A percentile compares a stretch with the other conserved stretches of the same genome.
phyloP scores from a whole-genome alignment of 2,329 filamentous ascomycete species.

The Fulvia fulva region DNA sequence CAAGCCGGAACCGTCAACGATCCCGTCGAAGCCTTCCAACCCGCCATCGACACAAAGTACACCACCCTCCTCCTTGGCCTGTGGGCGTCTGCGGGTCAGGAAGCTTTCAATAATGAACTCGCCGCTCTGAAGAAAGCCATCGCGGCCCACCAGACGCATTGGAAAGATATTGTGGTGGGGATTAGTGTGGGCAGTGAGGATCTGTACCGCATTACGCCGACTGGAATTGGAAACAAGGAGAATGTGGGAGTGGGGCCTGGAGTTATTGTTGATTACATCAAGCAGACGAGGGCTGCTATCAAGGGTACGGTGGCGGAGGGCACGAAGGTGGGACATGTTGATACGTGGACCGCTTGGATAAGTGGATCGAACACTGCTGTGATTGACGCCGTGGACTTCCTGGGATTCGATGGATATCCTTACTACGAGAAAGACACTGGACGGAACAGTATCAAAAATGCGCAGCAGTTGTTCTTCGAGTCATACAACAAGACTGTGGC shows the following conservation, averaged over 20 bases:
- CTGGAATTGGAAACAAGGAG: constrained; percentile 56
- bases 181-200: constrained; percentile 87
- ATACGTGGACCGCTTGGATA: constrained; percentile 74
- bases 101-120: constrained; percentile 67
- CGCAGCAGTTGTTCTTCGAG: constrained; percentile 63
- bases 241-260: constrained; percentile 61
- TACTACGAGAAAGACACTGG: constrained; percentile 71
- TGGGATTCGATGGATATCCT: constrained; percentile 63
- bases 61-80: constrained; percentile 76
- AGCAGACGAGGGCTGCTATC: constrained; percentile 61
- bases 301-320: constrained; percentile 53
- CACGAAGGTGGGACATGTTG: constrained; percentile 73
- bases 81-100: constrained; percentile 55
- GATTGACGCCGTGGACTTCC: constrained; percentile 67
- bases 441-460: constrained; percentile 58
- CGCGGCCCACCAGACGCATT: constrained; percentile 59
- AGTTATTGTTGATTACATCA: constrained; percentile 65
- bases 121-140: constrained; percentile 67
- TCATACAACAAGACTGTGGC: constrained; percentile 59
- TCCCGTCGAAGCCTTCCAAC: constrained; percentile 67
- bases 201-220: constrained; percentile 62
- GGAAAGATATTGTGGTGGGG: constrained; percentile 60
- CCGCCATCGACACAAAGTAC: constrained; percentile 69
- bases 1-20: constrained; percentile 55
- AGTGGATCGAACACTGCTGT: constrained; percentile 69